Conservation (phyloP, 306 rosid genomes). For the Cucumis melo region DNA sequence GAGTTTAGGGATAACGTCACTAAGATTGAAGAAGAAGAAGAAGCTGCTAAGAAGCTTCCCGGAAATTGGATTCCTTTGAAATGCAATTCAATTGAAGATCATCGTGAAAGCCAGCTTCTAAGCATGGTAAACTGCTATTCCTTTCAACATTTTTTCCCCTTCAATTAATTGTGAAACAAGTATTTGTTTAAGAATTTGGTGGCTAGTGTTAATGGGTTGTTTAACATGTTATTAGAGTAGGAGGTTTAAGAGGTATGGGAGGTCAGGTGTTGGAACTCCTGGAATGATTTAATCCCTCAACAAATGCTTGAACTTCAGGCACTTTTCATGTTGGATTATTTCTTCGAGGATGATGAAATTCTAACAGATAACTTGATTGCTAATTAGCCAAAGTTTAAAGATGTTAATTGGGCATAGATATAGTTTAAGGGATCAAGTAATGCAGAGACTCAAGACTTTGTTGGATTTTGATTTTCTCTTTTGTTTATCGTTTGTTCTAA, state of each 20-base stretch:
- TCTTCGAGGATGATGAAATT: not conserved
- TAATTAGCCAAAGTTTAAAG: not conserved
- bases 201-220: not conserved
- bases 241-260: no score
- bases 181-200: not conserved
- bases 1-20: not conserved
- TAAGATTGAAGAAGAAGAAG: constrained; percentile 17
- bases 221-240: no score
- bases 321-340: not conserved
- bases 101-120: constrained; percentile 9
- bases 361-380: not conserved
- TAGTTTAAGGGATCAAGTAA: not conserved
- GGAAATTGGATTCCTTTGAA: constrained; percentile 4
- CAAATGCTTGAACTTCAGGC: not conserved
- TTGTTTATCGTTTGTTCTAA: not conserved
- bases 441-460: not conserved
- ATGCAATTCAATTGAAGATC: constrained; percentile 15
- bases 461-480: not conserved
- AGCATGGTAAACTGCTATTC: constrained; percentile 21
- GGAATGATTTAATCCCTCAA: not conserved
- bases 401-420: not conserved
- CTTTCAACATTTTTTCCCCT: not conserved
- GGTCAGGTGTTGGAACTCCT: no score
- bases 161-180: not conserved
- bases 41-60: constrained; percentile 11